Evolutionary conservation across 106 monocot species (phyloP).

Genomic region (Vanilla planifolia): DNA sequence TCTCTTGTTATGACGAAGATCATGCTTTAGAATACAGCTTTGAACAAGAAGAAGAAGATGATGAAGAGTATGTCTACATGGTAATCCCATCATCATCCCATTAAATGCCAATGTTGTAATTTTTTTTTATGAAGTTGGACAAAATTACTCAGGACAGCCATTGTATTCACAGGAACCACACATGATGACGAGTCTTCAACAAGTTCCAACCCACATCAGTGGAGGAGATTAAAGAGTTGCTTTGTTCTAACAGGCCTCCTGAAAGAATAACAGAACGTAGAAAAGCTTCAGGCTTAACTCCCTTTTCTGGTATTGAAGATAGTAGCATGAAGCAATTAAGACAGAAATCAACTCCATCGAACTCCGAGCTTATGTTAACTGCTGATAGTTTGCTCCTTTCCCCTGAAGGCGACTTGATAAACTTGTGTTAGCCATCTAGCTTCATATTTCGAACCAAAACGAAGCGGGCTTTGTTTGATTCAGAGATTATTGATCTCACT

Average conservation of each 20-base stretch:
- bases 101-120: too few relatives aligned
- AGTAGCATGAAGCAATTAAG: not conserved
- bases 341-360: not conserved
- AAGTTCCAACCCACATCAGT: too few relatives aligned
- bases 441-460: slow-evolving; percentile 9
- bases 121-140: too few relatives aligned
- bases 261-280: not conserved
- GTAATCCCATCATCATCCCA: too few relatives aligned
- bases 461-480: slow-evolving; percentile 11
- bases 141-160: too few relatives aligned
- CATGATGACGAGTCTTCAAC: too few relatives aligned
- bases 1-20: slow-evolving; percentile 58
- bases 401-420: slow-evolving; percentile 36
- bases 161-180: too few relatives aligned
- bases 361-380: not conserved
- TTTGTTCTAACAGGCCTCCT: too few relatives aligned
- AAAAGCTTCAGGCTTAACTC: slow-evolving; percentile 1
- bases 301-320: slow-evolving; percentile 8
- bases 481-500: slow-evolving; percentile 61
- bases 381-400: not conserved
- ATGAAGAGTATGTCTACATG: not conserved
- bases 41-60: slow-evolving; percentile 16
- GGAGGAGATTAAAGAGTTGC: too few relatives aligned
- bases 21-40: slow-evolving; percentile 11
- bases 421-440: slow-evolving; percentile 54